Conservation (phyloP, 495 filamentous ascomycete genomes). For the Daldinia caldariorum region DNA sequence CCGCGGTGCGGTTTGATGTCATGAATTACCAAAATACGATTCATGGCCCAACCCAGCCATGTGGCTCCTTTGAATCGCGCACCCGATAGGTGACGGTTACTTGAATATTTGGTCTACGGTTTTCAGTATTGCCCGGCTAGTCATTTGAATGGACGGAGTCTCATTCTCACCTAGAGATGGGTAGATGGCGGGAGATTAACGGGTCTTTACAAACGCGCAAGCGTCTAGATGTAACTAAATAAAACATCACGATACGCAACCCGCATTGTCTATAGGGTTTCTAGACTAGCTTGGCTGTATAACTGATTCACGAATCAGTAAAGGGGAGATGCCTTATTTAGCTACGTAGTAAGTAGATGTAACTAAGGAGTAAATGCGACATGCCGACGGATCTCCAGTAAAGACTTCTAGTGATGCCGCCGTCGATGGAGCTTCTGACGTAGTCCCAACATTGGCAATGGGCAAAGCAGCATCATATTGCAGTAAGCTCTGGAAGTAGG, state of each 20-base stretch:
- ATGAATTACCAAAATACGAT: conserved; percentile 18
- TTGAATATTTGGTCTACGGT: not conserved
- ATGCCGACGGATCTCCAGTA: not conserved
- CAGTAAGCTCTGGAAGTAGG: not conserved
- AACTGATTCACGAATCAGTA: conserved; percentile 19
- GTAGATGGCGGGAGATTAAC: conserved; percentile 5
- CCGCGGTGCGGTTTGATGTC: conserved; percentile 25
- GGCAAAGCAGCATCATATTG: not conserved
- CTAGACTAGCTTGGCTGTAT: not conserved
- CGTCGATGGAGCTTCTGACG: not conserved
- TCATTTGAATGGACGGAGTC: not conserved
- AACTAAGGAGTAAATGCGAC: not conserved
- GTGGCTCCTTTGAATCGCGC: conserved; percentile 14
- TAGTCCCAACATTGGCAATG: not conserved
- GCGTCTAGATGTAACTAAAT: not conserved
- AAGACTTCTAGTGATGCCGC: not conserved
- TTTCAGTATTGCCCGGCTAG: not conserved
- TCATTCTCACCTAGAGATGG: not conserved
- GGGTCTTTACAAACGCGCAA: not conserved
- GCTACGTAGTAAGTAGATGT: not conserved
- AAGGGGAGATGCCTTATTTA: not conserved
- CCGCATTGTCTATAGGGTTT: not conserved
- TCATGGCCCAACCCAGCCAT: conserved; percentile 20
- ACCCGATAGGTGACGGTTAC: conserved; percentile 22
- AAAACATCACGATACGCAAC: not conserved